These are phyloP conservation scores for Candida coleopterorum DNA, from an alignment of 805 yeast genomes.

Conservation along the genomic window DNA sequence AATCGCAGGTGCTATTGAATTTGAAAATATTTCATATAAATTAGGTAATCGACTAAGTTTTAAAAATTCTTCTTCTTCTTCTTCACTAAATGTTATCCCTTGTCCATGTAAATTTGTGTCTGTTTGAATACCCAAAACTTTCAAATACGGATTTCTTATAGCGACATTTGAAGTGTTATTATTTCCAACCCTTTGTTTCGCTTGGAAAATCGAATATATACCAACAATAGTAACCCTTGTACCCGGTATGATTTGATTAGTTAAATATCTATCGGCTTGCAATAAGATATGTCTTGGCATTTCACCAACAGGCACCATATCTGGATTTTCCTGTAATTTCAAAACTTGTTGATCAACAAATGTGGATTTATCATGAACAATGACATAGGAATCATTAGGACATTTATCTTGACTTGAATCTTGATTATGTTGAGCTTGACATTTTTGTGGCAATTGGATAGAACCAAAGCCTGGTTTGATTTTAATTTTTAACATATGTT, in stretches of 20 bases:
- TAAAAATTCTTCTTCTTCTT: conserved; percentile 89
- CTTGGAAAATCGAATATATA: conserved; percentile 83
- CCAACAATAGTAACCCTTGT: conserved; percentile 90
- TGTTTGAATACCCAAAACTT: conserved; percentile 80
- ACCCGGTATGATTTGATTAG: conserved; percentile 92
- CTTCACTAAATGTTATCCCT: conserved; percentile 68
- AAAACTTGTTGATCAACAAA: conserved; percentile 93
- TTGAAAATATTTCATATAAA: conserved; percentile 78
- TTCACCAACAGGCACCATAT: conserved; percentile 98
- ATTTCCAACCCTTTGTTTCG: conserved; percentile 40
- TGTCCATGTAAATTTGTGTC: conserved; percentile 68
- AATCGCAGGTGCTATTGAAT: conserved; percentile 93
- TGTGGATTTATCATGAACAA: conserved; percentile 89
- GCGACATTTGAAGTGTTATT: conserved; percentile 60
- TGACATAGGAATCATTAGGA: conserved; percentile 88
- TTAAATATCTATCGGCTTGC: conserved; percentile 83
- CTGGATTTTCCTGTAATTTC: conserved; percentile 96
- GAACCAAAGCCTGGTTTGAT: conserved; percentile 69
- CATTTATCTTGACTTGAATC: conserved; percentile 55
- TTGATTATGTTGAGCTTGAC: conserved; percentile 44
- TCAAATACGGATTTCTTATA: conserved; percentile 86
- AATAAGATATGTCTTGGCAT: conserved; percentile 91
- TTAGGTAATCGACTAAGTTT: conserved; percentile 78
- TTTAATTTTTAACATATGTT: conserved; percentile 65
- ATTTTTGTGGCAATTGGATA: conserved; percentile 59